phyloP scores from a whole-genome alignment of 2,329 filamentous ascomycete species.

The Fusarium sambucinum region DNA sequence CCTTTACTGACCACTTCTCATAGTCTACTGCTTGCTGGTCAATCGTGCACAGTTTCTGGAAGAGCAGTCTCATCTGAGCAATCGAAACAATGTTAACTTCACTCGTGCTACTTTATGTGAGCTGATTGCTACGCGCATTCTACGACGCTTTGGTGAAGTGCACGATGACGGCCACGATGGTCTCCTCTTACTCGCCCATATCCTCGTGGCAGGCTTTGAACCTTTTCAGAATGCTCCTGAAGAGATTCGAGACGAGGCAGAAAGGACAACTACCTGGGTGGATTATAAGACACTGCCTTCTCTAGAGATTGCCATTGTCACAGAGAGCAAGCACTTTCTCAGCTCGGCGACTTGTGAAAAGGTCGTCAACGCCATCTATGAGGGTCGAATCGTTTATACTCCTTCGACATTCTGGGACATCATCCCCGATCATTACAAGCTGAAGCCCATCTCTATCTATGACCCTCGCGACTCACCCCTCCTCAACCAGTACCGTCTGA shows the following conservation, averaged over 20 bases:
- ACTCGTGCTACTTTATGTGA: slow-evolving; percentile 84
- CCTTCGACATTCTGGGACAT: slow-evolving; percentile 86
- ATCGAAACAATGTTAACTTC: slow-evolving; percentile 84
- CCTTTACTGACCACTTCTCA: slow-evolving; percentile 14
- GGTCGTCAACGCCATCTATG: slow-evolving; percentile 85
- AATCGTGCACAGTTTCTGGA: slow-evolving; percentile 84
- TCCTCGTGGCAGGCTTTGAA: slow-evolving; percentile 85
- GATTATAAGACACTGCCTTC: slow-evolving; percentile 75
- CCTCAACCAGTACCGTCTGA: slow-evolving; percentile 86
- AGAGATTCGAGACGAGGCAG: slow-evolving; percentile 71
- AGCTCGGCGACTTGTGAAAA: slow-evolving; percentile 83
- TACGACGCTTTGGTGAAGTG: slow-evolving; percentile 83
- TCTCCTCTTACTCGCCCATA: slow-evolving; percentile 79
- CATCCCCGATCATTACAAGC: slow-evolving; percentile 87
- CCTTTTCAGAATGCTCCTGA: slow-evolving; percentile 85
- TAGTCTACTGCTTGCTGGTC: slow-evolving; percentile 85
- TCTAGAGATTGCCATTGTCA: slow-evolving; percentile 85
- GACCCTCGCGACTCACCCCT: slow-evolving; percentile 80
- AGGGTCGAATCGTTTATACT: slow-evolving; percentile 83
- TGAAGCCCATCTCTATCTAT: slow-evolving; percentile 84
- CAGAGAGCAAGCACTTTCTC: slow-evolving; percentile 82
- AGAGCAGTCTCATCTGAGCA: slow-evolving; percentile 79
- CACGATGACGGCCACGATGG: slow-evolving; percentile 76
- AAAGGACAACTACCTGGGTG: slow-evolving; percentile 61
- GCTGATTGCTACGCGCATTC: slow-evolving; percentile 80